Evolutionary conservation across 1,284 basidiomycete species (phyloP).

Genomic region (Coniophora puteana): DNA sequence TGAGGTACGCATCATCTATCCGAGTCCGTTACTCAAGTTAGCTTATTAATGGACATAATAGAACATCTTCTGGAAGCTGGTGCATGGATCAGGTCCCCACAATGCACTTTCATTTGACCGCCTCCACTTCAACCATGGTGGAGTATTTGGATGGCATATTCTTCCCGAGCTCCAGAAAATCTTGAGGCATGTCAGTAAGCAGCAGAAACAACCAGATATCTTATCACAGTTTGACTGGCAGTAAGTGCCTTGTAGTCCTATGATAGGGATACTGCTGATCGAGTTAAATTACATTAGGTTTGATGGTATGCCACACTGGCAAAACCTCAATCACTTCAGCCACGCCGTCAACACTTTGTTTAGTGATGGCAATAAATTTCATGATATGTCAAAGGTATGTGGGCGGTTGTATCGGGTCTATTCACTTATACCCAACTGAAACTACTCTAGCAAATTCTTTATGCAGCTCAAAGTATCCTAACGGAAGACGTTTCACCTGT

Average conservation of each 20-base stretch:
- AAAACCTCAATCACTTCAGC: slow-evolving; percentile 20
- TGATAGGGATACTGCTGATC: neutral
- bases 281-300: slow-evolving; percentile 7
- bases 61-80: slow-evolving; percentile 8
- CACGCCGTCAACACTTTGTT: slow-evolving; percentile 15
- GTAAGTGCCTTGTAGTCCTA: neutral
- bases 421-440: too few species aligned
- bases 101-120: slow-evolving; percentile 12
- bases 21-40: neutral
- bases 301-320: slow-evolving; percentile 18
- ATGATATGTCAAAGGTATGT: slow-evolving; percentile 27
- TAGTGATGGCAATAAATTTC: slow-evolving; percentile 21
- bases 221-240: neutral
- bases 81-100: slow-evolving; percentile 11
- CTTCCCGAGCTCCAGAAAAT: slow-evolving; percentile 9
- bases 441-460: too few species aligned
- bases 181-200: neutral
- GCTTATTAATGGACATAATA: neutral
- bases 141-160: slow-evolving; percentile 15
- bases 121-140: slow-evolving; percentile 12
- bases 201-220: slow-evolving; percentile 7
- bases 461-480: too few species aligned
- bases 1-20: neutral
- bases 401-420: too few species aligned
- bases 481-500: too few species aligned